These are phyloP conservation scores for Wickerhamiella brachini DNA, from an alignment of 805 yeast genomes.

Conservation along the genomic window DNA sequence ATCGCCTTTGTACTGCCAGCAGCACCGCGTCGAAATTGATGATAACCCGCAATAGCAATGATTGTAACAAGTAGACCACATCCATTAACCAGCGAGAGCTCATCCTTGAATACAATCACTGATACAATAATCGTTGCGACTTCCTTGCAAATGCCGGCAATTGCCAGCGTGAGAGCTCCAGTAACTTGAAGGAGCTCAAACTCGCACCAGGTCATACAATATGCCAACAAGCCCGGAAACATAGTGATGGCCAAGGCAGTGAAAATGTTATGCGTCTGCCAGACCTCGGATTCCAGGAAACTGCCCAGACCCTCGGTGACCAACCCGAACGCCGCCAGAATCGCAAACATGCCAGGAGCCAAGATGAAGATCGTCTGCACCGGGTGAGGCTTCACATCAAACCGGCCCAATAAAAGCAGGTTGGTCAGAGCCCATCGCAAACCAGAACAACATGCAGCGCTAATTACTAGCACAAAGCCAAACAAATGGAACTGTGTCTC, in stretches of 20 bases:
- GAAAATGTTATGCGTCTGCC: slow-evolving; percentile 47
- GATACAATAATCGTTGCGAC: slow-evolving; percentile 61
- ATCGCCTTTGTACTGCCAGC: not conserved
- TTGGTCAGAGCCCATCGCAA: slow-evolving; percentile 94
- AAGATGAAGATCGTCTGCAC: slow-evolving; percentile 70
- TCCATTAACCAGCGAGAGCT: slow-evolving; percentile 49
- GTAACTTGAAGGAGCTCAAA: slow-evolving; percentile 71
- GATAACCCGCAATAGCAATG: slow-evolving; percentile 71
- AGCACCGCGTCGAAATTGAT: slow-evolving; percentile 26
- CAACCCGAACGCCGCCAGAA: slow-evolving; percentile 48
- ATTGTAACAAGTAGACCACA: slow-evolving; percentile 66
- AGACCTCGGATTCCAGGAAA: slow-evolving; percentile 42
- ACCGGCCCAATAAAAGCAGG: slow-evolving; percentile 47
- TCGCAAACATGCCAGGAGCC: slow-evolving; percentile 68
- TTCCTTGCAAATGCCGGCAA: slow-evolving; percentile 91
- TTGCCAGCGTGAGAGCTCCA: slow-evolving; percentile 69
- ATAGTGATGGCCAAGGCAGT: slow-evolving; percentile 45
- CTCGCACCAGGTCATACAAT: slow-evolving; percentile 73
- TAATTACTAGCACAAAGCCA: slow-evolving; percentile 63
- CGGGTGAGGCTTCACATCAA: slow-evolving; percentile 35
- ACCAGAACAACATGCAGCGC: slow-evolving; percentile 74
- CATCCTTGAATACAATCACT: slow-evolving; percentile 64
- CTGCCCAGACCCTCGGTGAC: slow-evolving; percentile 52
- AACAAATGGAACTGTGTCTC: slow-evolving; percentile 26
- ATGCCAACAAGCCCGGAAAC: slow-evolving; percentile 78